phyloP scores from a whole-genome alignment of 352 stramenopile species.

The Globisporangium nagaii region DNA sequence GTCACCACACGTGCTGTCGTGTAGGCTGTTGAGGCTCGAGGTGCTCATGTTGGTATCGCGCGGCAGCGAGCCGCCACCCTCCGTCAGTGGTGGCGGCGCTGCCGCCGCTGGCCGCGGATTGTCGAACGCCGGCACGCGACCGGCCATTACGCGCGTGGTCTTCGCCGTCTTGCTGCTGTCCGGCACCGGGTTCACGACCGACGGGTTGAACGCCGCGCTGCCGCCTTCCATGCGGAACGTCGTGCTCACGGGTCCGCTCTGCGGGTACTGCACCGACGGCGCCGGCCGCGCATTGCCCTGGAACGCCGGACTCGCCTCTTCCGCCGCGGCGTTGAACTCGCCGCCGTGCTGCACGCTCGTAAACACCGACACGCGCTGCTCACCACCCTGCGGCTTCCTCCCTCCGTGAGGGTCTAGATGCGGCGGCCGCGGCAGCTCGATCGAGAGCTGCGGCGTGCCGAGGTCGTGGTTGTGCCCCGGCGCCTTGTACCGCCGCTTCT shows the following conservation, averaged over 20 bases:
- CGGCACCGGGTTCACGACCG: background rate
- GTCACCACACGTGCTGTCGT: slow-evolving; percentile 17
- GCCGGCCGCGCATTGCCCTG: background rate
- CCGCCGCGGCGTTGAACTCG: slow-evolving; percentile 6
- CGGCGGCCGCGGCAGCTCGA: slow-evolving; percentile 12
- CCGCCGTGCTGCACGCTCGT: slow-evolving; percentile 11
- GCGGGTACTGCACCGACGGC: slow-evolving; percentile 5
- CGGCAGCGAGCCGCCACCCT: slow-evolving; percentile 4
- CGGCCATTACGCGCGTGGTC: background rate
- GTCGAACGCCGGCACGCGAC: background rate
- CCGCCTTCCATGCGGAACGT: slow-evolving; percentile 9
- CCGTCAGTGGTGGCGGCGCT: background rate
- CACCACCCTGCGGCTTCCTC: background rate
- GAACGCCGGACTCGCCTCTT: slow-evolving; percentile 4
- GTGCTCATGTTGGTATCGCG: slow-evolving; percentile 14
- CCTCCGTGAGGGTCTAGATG: background rate
- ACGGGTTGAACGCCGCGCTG: background rate
- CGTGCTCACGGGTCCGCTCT: slow-evolving; percentile 5
- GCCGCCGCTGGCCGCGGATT: background rate
- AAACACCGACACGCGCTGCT: slow-evolving; percentile 11
- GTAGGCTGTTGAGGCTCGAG: slow-evolving; percentile 14
- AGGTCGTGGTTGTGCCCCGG: slow-evolving; percentile 6
- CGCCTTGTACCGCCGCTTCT: slow-evolving; percentile 2
- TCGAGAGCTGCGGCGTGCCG: slow-evolving; percentile 17
- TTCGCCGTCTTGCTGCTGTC: slow-evolving; percentile 9